phyloP scores from a whole-genome alignment of 768 basidiomycete species.

The Naganishia randhawae region DNA sequence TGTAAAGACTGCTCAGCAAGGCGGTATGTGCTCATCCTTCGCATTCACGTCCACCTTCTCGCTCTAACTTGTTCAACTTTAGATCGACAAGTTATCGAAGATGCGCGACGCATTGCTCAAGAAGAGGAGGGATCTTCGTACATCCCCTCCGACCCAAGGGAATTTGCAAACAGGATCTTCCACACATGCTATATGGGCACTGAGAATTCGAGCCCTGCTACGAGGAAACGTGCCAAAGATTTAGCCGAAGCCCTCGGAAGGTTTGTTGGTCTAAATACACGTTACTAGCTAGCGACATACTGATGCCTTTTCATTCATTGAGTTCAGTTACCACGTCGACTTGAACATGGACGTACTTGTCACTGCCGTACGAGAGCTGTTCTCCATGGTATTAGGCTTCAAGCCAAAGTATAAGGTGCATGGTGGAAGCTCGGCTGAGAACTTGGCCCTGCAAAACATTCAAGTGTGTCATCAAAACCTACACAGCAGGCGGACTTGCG shows the following conservation, averaged over 20 bases:
- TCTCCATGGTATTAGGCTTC: slow-evolving; percentile 71
- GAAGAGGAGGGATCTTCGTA: slow-evolving; percentile 77
- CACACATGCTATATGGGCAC: slow-evolving; percentile 99
- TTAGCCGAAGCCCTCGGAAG: slow-evolving; percentile 84
- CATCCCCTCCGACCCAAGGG: slow-evolving; percentile 77
- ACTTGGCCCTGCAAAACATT: slow-evolving; percentile 94
- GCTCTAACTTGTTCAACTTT: slow-evolving; percentile 26
- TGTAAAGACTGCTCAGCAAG: slow-evolving; percentile 66
- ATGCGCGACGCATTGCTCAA: slow-evolving; percentile 83
- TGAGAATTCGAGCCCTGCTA: slow-evolving; percentile 86
- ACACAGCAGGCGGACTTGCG: not conserved
- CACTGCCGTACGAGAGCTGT: slow-evolving; percentile 74
- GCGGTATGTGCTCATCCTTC: slow-evolving; percentile 57
- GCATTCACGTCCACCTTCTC: not conserved
- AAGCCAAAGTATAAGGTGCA: slow-evolving; percentile 75
- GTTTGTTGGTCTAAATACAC: slow-evolving; percentile 53
- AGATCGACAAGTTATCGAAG: slow-evolving; percentile 82
- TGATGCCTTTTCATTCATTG: not conserved
- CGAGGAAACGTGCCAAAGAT: slow-evolving; percentile 76
- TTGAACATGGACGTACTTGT: slow-evolving; percentile 94
- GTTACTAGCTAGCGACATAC: not conserved
- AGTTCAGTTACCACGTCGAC: slow-evolving; percentile 78
- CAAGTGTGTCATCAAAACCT: slow-evolving; percentile 56
- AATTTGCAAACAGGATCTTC: slow-evolving; percentile 81
- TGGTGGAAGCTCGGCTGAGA: slow-evolving; percentile 82